Percentiles rank a stretch among this genome's conserved stretches.
phyloP scores from a whole-genome alignment of 2,329 filamentous ascomycete species.

The Dryadomyces quercus-mongolicae region DNA sequence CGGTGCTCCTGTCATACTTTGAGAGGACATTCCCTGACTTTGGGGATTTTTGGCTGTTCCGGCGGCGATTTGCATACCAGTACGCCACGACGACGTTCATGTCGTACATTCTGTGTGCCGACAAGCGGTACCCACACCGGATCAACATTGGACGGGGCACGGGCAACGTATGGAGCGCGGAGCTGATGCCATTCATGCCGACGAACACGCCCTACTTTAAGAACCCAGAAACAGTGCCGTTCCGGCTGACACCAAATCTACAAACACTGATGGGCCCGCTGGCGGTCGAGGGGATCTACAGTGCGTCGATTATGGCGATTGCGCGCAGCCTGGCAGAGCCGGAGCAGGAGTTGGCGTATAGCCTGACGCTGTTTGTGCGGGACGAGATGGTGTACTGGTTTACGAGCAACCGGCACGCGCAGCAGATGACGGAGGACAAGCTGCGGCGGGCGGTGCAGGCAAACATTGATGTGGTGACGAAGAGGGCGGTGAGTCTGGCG shows the following conservation, averaged over 20 bases:
- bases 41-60: slow-evolving; percentile 96
- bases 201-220: slow-evolving; percentile 77
- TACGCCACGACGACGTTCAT: slow-evolving; percentile 92
- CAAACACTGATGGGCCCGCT: slow-evolving; percentile 94
- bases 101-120: slow-evolving; percentile 97
- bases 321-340: slow-evolving; percentile 87
- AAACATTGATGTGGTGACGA: slow-evolving; percentile 87
- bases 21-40: slow-evolving; percentile 77
- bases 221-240: slow-evolving; percentile 90
- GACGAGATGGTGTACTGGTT: slow-evolving; percentile 99
- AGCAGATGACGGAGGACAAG: slow-evolving; percentile 46
- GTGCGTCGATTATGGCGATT: slow-evolving; percentile 92
- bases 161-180: slow-evolving; percentile 92
- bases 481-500: slow-evolving; percentile 75
- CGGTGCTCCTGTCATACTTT: slow-evolving; percentile 79
- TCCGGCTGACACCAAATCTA: slow-evolving; percentile 92
- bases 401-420: slow-evolving; percentile 58
- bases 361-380: slow-evolving; percentile 85
- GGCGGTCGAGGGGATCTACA: slow-evolving; percentile 91
- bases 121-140: slow-evolving; percentile 90
- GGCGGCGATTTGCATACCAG: slow-evolving; percentile 91
- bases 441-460: slow-evolving; percentile 50
- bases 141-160: slow-evolving; percentile 78
- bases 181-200: slow-evolving; percentile 85
- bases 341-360: slow-evolving; percentile 82